These are phyloP conservation scores for Viola pubescens DNA, from an alignment of 441 rosid species.

Conservation along the genomic window DNA sequence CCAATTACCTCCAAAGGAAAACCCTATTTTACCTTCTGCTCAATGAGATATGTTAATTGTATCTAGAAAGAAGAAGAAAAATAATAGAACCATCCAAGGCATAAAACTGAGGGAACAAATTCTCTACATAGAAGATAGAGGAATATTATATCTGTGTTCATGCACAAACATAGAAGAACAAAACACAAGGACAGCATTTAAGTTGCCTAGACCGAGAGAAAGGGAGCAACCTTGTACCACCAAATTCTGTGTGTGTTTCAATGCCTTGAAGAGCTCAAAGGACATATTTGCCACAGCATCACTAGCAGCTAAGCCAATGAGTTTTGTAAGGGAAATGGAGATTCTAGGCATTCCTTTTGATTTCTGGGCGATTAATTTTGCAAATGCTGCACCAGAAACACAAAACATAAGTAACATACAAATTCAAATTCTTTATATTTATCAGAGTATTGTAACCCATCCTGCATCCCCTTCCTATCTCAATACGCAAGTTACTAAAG, in stretches of 20 bases:
- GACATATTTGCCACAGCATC: slow-evolving; percentile 58
- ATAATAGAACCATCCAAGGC: neutral
- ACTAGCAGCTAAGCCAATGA: slow-evolving; percentile 41
- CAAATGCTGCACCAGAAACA: slow-evolving; percentile 37
- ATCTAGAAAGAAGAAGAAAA: neutral
- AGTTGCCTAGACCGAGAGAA: neutral
- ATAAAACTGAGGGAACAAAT: too few relatives aligned
- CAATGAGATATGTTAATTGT: neutral
- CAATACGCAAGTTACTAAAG: neutral
- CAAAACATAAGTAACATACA: neutral
- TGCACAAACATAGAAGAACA: neutral
- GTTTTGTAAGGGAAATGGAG: slow-evolving; percentile 41
- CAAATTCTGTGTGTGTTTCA: slow-evolving; percentile 30
- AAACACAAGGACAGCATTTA: neutral
- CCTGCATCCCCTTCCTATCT: neutral
- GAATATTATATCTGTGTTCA: neutral
- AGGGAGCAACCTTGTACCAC: slow-evolving; percentile 36
- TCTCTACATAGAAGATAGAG: too few relatives aligned
- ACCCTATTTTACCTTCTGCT: neutral
- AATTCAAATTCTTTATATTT: neutral
- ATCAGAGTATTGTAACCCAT: neutral
- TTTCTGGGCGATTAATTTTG: slow-evolving; percentile 70
- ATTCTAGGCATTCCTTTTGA: slow-evolving; percentile 84
- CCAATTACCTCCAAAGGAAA: slow-evolving; percentile 5
- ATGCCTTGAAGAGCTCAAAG: slow-evolving; percentile 47